Evolutionary conservation across 2,329 filamentous ascomycete genomes (phyloP), one percentile per base, ranked within the genome.

Genomic region (Thielaviopsis populi): DNA sequence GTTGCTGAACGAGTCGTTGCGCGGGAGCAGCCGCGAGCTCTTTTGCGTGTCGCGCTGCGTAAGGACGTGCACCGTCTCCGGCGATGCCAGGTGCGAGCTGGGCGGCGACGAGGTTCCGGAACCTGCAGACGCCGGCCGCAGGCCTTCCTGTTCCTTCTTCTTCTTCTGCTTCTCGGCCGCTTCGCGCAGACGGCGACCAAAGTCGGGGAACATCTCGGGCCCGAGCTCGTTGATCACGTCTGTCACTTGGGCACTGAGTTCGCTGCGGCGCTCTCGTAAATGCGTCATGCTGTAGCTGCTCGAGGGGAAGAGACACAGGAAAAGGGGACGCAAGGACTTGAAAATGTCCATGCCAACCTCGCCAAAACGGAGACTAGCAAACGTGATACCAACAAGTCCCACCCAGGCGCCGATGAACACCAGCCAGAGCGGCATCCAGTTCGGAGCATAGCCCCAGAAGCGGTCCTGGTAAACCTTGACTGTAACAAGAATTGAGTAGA

Each of bases 301-400:
- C 3, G 85, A 84, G 1, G 94, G 94, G 69, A 88, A 87, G 70
- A 97, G 80, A 68, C 89, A 94, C 41, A 96, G 79, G 56, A 95
- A 78, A 10, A 99, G 82, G 5, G 94, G 94, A 10, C 90, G 84
- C 17, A 99, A 81, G 0, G 92, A 97, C 75, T 97, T 99, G 76
- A 94, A 78, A 64, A 99, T 96, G 72, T 99, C 94, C 91, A 99
- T 96, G 62, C 92, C 94, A n/a, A 95, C 87, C 75, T 99, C 94
- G 58, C 94, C 94, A 68, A 97, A 95, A 11, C 94, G 87, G 62
- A 99, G 84, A 6, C 94, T 90, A 3, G 91, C 91, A 73, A 95
- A 96, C 0, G 91, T 96, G 69, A 96, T 87, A 27, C 85, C 82
- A 5, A 91, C 88, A 78, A 96, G 96, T 68, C 95, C 77, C 59